Evolutionary conservation across 1,284 basidiomycete species (phyloP), one percentile per base, ranked within the genome.

Genomic region (Microbotryum lychnidis-dioicae): DNA sequence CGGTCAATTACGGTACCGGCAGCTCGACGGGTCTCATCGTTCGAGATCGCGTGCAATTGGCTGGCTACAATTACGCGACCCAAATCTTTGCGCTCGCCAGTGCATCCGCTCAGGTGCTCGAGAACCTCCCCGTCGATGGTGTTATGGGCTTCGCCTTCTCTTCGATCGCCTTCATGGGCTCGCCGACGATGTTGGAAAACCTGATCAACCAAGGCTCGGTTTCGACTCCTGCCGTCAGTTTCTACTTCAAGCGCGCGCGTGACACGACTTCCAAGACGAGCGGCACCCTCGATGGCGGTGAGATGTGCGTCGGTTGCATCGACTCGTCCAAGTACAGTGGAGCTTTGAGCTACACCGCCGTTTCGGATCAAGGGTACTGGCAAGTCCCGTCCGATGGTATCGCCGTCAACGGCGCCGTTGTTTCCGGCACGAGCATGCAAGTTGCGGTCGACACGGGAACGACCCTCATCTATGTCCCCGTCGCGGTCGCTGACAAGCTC

Each of bases 381-480:
- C 51, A 57, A 27, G 52, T 71, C 45, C 18, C 53, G 1, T 56
- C 56, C n/a, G 68, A 70, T 48, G 69, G 71, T 23, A 51, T 72
- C 50, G 61, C 62, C 12, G 55, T 69, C 33, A 57, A 71, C 55
- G 66, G 67, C 31, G 31, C 50, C 18, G 49, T 70, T 33, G 60
- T 72, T 14, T 44, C 51, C 23, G 67, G 65, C 6, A 72, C 71
- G 2, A 31, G 31, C 6, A 62, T 67, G 29, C 27, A 50, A 20
- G 67, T 62, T 48, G 47, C 70, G 20, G 69, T 70, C 56, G 71
- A 72, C 62, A 67, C 66, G 4, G 71, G 71, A 52, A 72, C 71
- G 46, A 66, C 65, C 6, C 58, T 72, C n/a, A 67, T 67, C 48
- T 71, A 71, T 61, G 62, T 71, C 21, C 69, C 70, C 3, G 58